Percentiles rank a stretch among this genome's conserved stretches.
phyloP scores from a whole-genome alignment of 139 green algal genomes.

The Coccomyxa sp. region DNA sequence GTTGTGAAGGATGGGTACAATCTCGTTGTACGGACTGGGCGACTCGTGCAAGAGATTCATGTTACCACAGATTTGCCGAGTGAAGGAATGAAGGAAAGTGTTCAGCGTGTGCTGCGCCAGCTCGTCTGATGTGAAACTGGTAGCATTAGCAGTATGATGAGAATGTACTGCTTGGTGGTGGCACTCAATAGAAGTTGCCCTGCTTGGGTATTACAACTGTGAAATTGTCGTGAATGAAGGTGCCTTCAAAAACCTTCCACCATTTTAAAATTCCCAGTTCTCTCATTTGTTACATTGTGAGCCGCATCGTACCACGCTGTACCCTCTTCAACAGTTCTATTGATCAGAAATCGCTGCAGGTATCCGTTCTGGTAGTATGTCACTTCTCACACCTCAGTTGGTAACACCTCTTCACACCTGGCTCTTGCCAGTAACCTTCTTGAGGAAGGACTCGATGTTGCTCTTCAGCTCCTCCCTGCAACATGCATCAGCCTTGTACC shows the following conservation, averaged over 20 bases:
- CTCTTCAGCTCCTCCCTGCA: constrained; percentile 31
- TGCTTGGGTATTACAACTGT: too few relatives aligned
- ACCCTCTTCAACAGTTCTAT: not conserved
- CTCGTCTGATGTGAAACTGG: constrained; percentile 10
- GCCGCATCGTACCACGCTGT: not conserved
- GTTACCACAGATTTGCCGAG: constrained; percentile 30
- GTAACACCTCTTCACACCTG: not conserved
- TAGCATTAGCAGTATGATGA: too few relatives aligned
- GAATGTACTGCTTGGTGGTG: too few relatives aligned
- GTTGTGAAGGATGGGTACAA: constrained; percentile 36
- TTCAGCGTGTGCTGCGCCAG: constrained; percentile 42
- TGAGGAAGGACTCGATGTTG: constrained; percentile 20
- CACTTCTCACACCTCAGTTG: not conserved
- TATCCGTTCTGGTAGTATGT: not conserved
- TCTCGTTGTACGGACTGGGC: constrained; percentile 44
- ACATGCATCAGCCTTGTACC: not conserved
- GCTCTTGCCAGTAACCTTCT: constrained; percentile 24
- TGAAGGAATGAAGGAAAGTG: constrained; percentile 27
- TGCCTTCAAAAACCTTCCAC: too few relatives aligned
- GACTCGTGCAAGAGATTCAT: constrained; percentile 48
- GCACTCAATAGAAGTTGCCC: too few relatives aligned
- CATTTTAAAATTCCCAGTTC: too few relatives aligned
- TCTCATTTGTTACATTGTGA: too few relatives aligned
- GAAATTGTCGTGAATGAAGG: too few relatives aligned
- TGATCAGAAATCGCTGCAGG: not conserved